Base-by-base conservation (phyloP, 148 eudicot species). In the Gaultheria prostrata region DNA sequence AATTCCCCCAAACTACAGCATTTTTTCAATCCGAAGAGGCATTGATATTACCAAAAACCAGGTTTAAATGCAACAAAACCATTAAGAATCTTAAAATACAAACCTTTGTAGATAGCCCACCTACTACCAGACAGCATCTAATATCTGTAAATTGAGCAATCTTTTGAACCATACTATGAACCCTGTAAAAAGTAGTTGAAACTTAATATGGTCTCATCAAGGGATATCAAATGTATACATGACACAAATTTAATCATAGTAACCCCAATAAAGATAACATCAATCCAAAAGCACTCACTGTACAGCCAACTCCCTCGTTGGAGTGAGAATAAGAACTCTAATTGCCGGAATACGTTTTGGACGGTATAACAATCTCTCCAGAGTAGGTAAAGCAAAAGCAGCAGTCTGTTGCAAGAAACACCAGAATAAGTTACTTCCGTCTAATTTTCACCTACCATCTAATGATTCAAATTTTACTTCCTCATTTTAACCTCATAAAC, bases 301-400 rank as follows among this genome's bases (percentile, higher is more conserved):
- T 57, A 88, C 95, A 78, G 99, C 98, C 85, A 97, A 84, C 92
- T 94, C 98, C 88, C 99, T 97, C 24, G 98, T 91, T 35, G 99
- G 99, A 54, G 99, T 94, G 80, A 96, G 98, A 88, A 96, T 91
- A 85, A 96, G 97, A 63, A 94, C 98, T 81, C 98, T 92, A 69
- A 91, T 93, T 49, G 98, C 95, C 8, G 95, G 94, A 49, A 89
- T 80, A 85, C 92, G 92, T 88, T 94, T 96, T 39, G 97, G 95
- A 76, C 97, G 95, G 83, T 50, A 92, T 83, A 92, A 46, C 76
- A 97, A 82, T 83, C 99, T 90, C 88, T 97, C 99, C 75, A 97
- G 72, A 30, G 98, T 92, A 20, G 99, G 99, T 57, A 97, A 86
- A 54, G 94, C 85, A 86, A 94, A 97, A 21, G 99, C 99, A 88